Conservation (phyloP, 371 early-diverging fungal genomes). For the Rhizopus sp. region DNA sequence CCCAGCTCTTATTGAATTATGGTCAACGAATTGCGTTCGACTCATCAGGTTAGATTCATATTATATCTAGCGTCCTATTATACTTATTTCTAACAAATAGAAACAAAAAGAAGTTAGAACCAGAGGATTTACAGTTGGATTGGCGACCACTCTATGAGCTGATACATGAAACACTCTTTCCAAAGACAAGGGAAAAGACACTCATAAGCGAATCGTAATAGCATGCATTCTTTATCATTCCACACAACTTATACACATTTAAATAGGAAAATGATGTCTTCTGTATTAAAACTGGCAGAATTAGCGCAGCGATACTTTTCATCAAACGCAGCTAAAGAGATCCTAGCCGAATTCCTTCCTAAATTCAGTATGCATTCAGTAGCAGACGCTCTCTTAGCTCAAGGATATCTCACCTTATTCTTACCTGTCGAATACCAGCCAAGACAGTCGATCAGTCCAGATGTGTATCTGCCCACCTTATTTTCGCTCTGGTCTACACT, state of each 20-base stretch:
- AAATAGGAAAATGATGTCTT: conserved; percentile 35
- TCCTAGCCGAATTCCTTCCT: conserved; percentile 75
- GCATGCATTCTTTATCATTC: no score
- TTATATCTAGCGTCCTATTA: background rate
- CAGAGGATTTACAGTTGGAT: conserved; percentile 61
- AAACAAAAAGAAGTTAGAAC: conserved; percentile 51
- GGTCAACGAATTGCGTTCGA: conserved; percentile 53
- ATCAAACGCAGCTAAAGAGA: conserved; percentile 63
- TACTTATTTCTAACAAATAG: conserved; percentile 15
- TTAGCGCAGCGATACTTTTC: conserved; percentile 63
- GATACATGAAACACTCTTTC: conserved; percentile 56
- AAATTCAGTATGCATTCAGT: conserved; percentile 59
- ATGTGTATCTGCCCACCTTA: conserved; percentile 78
- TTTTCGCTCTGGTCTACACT: conserved; percentile 81
- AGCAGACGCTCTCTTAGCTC: conserved; percentile 54
- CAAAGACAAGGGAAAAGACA: conserved; percentile 65
- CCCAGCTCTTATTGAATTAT: conserved; percentile 56
- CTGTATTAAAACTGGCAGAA: conserved; percentile 41
- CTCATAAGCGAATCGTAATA: conserved; percentile 57
- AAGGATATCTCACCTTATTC: conserved; percentile 62
- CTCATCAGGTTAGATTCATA: conserved; percentile 56
- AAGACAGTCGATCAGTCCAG: conserved; percentile 37
- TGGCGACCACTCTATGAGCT: conserved; percentile 79
- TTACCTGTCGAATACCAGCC: conserved; percentile 51
- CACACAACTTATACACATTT: background rate